Evolutionary conservation across 768 basidiomycete species (phyloP), one percentile per base, ranked within the genome.

Genomic region (Lenzites betulinus): DNA sequence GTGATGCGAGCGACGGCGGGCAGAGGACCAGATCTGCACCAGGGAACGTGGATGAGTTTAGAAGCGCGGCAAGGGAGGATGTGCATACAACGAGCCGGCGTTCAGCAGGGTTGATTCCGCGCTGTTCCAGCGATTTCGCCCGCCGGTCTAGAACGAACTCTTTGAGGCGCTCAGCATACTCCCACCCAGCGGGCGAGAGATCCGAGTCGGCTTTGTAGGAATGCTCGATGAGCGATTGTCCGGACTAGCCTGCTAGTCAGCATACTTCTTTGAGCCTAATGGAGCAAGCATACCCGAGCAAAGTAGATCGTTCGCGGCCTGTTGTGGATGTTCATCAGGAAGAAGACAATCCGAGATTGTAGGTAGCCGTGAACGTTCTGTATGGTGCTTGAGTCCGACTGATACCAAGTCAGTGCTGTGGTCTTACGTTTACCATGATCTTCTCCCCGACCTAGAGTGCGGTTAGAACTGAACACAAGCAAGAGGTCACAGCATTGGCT

Each of bases 241-340:
- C 97, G 18, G 95, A 96, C 95, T 97, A 67, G 42, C 22, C 15
- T 18, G 16, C 7, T 16, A 13, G 26, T 16, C 20, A 30, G 41
- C 23, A 18, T 33, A 26, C 6, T 25, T 65, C 62, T 49, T 16
- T 48, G 51, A 13, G n/a, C 28, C 25, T 30, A 20, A 16, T 42
- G 15, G 28, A 41, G 58, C 38, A 43, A 51, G 73, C 91, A 62
- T 70, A 97, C 95, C 41, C 96, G 79, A 5, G 96, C 96, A 75
- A 99, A 98, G 74, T 95, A 98, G 64, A 99, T 99, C 48, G 89
- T 94, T 22, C 96, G 82, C 71, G 88, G 91, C 63, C 83, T 82
- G 69, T 95, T 98, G 76, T 99, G 96, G 49, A 99, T 98, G 73
- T 99, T 99, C 97, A 98, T 98, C 46, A 99, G 80, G 81, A 97